Conservation (phyloP, 1,139 yeast genomes). For the Scheffersomyces titani region DNA sequence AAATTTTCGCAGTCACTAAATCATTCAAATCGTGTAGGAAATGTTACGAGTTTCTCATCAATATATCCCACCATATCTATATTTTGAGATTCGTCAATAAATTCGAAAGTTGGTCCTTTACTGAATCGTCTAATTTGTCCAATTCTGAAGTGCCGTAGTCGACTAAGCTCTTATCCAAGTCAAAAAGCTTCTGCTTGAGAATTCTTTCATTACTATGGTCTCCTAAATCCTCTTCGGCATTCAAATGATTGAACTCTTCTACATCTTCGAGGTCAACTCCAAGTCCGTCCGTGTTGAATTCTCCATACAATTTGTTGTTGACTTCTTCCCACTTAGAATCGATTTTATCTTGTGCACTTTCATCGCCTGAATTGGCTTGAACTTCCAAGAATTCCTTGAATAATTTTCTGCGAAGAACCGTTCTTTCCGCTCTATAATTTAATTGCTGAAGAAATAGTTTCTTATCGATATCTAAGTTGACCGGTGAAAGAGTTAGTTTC, state of each 20-base stretch:
- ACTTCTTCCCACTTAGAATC: conserved; percentile 52
- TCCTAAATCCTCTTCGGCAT: conserved; percentile 20
- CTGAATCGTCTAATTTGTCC: conserved; percentile 12
- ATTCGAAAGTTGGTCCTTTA: conserved; percentile 2
- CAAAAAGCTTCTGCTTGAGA: not conserved
- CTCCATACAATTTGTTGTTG: conserved; percentile 45
- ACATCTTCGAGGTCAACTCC: conserved; percentile 63
- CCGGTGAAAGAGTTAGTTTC: conserved; percentile 35
- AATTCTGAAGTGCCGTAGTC: conserved; percentile 16
- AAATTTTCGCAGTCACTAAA: not conserved
- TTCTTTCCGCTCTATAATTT: conserved; percentile 27
- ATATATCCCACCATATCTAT: not conserved
- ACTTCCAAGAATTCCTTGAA: conserved; percentile 34
- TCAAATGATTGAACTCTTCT: conserved; percentile 50
- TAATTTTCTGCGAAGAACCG: conserved; percentile 30
- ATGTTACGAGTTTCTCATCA: not conserved
- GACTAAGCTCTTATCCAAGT: conserved; percentile 12
- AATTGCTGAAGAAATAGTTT: conserved; percentile 32
- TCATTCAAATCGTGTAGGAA: too few species aligned
- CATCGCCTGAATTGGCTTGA: conserved; percentile 16
- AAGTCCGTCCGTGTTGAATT: conserved; percentile 44
- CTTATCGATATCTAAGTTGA: conserved; percentile 18
- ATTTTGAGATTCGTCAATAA: conserved; percentile 1
- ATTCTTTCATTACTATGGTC: not conserved
- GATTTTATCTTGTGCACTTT: conserved; percentile 32